Conservation (phyloP, 306 rosid species). For the Alnus rubra region DNA sequence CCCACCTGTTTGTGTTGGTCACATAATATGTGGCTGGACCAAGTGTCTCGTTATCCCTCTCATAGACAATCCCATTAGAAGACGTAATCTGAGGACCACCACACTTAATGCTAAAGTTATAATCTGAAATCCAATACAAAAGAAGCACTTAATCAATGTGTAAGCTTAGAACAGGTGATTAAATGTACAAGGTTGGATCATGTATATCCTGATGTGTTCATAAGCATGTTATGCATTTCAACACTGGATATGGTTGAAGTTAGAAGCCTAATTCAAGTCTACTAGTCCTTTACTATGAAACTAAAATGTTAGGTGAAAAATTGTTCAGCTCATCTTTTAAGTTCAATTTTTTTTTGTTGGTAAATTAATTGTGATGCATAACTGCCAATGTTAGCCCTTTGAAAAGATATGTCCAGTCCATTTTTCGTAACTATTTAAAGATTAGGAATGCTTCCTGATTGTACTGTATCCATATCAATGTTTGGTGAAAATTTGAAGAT, state of each 20-base stretch:
- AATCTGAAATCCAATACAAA: constrained; percentile 46
- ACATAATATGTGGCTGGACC: constrained; percentile 76
- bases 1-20: constrained; percentile 57
- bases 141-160: background rate
- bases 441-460: background rate
- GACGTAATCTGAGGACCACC: constrained; percentile 56
- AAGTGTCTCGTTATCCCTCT: constrained; percentile 53
- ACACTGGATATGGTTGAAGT: background rate
- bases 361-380: background rate
- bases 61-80: constrained; percentile 37
- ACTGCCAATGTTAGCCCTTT: background rate
- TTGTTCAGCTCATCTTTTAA: background rate
- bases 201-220: background rate
- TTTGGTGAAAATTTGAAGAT: background rate
- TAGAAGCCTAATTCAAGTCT: background rate
- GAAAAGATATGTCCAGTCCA: background rate
- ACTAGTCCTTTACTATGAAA: background rate
- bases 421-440: background rate
- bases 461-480: background rate
- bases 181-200: background rate
- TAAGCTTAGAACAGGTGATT: too few species aligned
- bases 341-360: background rate
- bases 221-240: background rate
- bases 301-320: background rate
- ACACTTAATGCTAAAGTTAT: constrained; percentile 60